Evolutionary conservation across 2,329 filamentous ascomycete genomes (phyloP).

Genomic region (Hysterium pulicare): DNA sequence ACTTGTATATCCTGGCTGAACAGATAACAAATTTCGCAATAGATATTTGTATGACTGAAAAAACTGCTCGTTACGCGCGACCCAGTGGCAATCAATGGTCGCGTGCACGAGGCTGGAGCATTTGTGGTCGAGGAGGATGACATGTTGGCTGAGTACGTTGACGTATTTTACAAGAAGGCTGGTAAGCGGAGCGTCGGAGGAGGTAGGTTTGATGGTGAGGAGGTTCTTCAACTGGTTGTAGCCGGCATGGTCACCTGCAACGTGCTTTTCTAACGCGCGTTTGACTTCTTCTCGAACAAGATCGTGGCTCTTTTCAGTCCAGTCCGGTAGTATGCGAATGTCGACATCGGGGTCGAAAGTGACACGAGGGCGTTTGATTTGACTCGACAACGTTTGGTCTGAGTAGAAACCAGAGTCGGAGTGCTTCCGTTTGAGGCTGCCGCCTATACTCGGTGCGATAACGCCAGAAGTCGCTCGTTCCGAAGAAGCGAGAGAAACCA

Average conservation of each 20-base stretch:
- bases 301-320: slow-evolving; percentile 52
- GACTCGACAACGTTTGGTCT: slow-evolving; percentile 32
- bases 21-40: slow-evolving; percentile 66
- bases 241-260: slow-evolving; percentile 51
- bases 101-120: slow-evolving; percentile 58
- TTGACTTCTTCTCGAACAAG: slow-evolving; percentile 61
- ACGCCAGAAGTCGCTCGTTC: slow-evolving; percentile 21
- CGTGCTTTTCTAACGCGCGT: slow-evolving; percentile 54
- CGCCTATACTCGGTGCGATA: slow-evolving; percentile 25
- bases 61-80: slow-evolving; percentile 59
- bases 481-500: slow-evolving; percentile 38
- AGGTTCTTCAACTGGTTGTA: slow-evolving; percentile 57
- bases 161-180: slow-evolving; percentile 56
- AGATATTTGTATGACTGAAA: slow-evolving; percentile 56
- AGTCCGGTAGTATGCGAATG: slow-evolving; percentile 42
- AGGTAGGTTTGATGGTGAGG: slow-evolving; percentile 47
- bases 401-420: slow-evolving; percentile 23
- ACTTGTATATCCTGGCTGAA: slow-evolving; percentile 74
- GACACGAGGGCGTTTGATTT: slow-evolving; percentile 46
- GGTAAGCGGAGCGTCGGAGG: slow-evolving; percentile 50
- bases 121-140: slow-evolving; percentile 53
- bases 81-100: slow-evolving; percentile 58
- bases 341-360: slow-evolving; percentile 49
- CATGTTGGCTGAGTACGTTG: slow-evolving; percentile 55
- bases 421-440: slow-evolving; percentile 39